Evolutionary conservation across 2,329 filamentous ascomycete genomes (phyloP), one percentile per base, ranked within the genome.

Genomic region (Fusarium mundagurra): DNA sequence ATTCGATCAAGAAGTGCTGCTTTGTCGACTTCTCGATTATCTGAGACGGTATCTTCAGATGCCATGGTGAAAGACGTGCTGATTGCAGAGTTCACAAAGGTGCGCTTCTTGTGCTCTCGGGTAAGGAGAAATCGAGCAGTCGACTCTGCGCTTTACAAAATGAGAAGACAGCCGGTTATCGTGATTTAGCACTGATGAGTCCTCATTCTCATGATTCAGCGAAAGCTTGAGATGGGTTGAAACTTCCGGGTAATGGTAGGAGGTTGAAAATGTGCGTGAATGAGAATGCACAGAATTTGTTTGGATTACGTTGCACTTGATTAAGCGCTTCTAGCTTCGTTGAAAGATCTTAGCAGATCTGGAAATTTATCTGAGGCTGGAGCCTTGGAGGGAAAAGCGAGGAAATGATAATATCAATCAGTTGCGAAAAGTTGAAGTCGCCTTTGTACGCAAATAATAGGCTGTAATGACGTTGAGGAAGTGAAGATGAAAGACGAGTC

Each of bases 1-100:
- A 81, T 80, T 61, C 70, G 74, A 54, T 76, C 69, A 51, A 81
- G 76, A 13, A 82, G 63, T 12, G 64, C 71, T 29, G 77, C 74
- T 43, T 78, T 79, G 22, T 64, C 75, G 31, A 79, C 73, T 20
- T 73, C 76, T 61, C 64, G 48, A 24, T 75, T 73, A 17, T 77
- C 76, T 5, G 64, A 43, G 20, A 18, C 48, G 5, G 66, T 60
- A 18, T 80, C 78, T 45, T 77, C 77, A 20, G 75, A 67, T 33
- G 72, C 74, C 82, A 83, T 83, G 61, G 6, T 66, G 60, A 58
- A 67, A 33, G 38, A 16, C 29, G 41, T 29, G 43, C 8, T 44
- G 17, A 24, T 36, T 41, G 8, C 27, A 27, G n/a, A 31, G 16
- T 59, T 48, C 20, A 64, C 45, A 24, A 29, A 11, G 39, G 5